Evolutionary conservation across 2,329 filamentous ascomycete species (phyloP).

Genomic region (Calonectria pseudoturangicola): DNA sequence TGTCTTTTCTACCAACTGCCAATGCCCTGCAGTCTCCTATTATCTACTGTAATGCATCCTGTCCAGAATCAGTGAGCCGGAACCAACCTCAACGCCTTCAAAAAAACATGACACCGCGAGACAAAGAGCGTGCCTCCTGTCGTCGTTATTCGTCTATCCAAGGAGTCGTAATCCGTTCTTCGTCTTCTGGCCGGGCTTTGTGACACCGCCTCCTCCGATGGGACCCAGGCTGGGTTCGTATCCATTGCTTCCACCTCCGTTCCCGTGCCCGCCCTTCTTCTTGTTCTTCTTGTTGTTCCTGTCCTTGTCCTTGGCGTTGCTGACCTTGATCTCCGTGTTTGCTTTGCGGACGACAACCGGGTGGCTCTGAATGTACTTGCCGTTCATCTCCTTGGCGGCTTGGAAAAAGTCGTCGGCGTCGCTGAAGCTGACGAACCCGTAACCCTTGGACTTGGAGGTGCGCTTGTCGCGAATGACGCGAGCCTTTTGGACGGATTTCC

Average conservation of each 20-base stretch:
- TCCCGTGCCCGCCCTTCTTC: slow-evolving; percentile 57
- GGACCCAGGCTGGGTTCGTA: slow-evolving; percentile 73
- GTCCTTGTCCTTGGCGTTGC: slow-evolving; percentile 78
- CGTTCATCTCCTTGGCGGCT: slow-evolving; percentile 98
- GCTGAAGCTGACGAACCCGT: slow-evolving; percentile 96
- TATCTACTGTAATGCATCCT: slow-evolving; percentile 26
- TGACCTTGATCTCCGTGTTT: slow-evolving; percentile 91
- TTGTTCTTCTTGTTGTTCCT: slow-evolving; percentile 61
- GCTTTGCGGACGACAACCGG: slow-evolving; percentile 91
- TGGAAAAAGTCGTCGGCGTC: slow-evolving; percentile 98
- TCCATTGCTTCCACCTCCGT: slow-evolving; percentile 56
- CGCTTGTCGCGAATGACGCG: slow-evolving; percentile 96
- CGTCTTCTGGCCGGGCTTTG: slow-evolving; percentile 80
- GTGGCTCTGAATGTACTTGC: slow-evolving; percentile 99
- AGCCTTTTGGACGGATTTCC: slow-evolving; percentile 92
- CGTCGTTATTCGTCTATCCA: slow-evolving; percentile 63
- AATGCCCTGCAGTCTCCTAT: slow-evolving; percentile 19
- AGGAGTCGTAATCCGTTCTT: slow-evolving; percentile 78
- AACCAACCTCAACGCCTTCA: slow-evolving; percentile 44
- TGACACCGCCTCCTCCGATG: slow-evolving; percentile 70
- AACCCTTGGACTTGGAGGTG: slow-evolving; percentile 96
- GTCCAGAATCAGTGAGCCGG: slow-evolving; percentile 35
- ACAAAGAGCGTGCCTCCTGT: slow-evolving; percentile 1
- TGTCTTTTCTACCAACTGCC: slow-evolving; percentile 13
- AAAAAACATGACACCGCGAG: slow-evolving; percentile 36